phyloP scores from a whole-genome alignment of 75 land plant species.

The Picea glauca region DNA sequence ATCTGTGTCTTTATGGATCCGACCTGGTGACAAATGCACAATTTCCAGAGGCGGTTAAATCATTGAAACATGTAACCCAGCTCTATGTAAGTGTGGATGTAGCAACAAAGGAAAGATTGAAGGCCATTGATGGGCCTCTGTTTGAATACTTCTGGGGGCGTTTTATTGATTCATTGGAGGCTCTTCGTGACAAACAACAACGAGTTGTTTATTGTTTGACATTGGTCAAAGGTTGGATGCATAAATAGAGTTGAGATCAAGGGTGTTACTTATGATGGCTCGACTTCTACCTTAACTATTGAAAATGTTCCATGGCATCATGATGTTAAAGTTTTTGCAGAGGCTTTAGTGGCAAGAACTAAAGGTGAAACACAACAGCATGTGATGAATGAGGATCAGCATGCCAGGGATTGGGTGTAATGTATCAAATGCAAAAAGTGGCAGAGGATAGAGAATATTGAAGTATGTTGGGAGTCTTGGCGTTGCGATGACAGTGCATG shows the following conservation, averaged over 20 bases:
- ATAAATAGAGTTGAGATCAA: constrained; percentile 85
- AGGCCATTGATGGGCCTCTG: constrained; percentile 92
- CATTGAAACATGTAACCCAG: constrained; percentile 82
- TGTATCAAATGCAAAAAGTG: too few relatives aligned
- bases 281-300: constrained; percentile 94
- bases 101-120: constrained; percentile 90
- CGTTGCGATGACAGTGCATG: not conserved
- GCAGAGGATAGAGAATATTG: too few relatives aligned
- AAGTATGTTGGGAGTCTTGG: not conserved
- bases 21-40: constrained; percentile 90
- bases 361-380: constrained; percentile 28
- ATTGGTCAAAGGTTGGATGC: constrained; percentile 96
- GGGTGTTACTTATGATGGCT: constrained; percentile 94
- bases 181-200: constrained; percentile 74
- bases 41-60: constrained; percentile 81
- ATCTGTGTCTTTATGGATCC: too few relatives aligned
- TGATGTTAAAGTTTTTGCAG: constrained; percentile 86
- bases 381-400: too few relatives aligned
- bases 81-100: constrained; percentile 97
- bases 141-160: constrained; percentile 97
- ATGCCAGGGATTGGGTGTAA: too few relatives aligned
- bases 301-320: constrained; percentile 98
- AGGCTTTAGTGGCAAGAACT: constrained; percentile 61
- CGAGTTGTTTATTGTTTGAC: constrained; percentile 89
- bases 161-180: constrained; percentile 78